Percentiles rank a stretch among this genome's conserved stretches.
Evolutionary conservation across 164 flowering plant genomes (phyloP).

Genomic region (Litsea cubeba): DNA sequence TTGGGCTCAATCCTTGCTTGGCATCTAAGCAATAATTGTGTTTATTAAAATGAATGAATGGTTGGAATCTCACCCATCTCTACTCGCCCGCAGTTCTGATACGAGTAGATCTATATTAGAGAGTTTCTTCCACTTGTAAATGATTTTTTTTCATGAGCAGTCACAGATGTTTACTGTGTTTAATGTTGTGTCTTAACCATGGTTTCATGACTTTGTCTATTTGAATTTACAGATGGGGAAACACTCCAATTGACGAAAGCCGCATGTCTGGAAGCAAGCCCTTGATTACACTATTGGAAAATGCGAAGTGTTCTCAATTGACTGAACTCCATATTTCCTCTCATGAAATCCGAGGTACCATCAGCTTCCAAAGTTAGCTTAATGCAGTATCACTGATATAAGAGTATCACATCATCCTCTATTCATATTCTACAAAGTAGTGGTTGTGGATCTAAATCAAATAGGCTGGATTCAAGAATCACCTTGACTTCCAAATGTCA

Average conservation of each 20-base stretch:
- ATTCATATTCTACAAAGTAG: no score
- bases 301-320: conserved; percentile 47
- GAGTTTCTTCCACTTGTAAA: no score
- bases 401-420: no score
- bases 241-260: conserved; percentile 74
- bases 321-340: conserved; percentile 26
- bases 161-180: neutral
- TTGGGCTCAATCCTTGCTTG: no score
- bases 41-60: no score
- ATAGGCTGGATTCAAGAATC: no score
- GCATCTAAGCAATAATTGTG: no score
- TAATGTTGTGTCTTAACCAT: neutral
- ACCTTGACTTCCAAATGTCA: no score
- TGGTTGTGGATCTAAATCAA: no score
- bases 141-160: neutral
- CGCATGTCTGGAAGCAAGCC: conserved; percentile 57
- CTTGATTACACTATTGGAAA: conserved; percentile 67
- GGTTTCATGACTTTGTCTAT: neutral
- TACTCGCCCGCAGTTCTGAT: no score
- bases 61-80: no score
- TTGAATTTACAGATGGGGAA: conserved; percentile 68
- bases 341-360: conserved; percentile 50
- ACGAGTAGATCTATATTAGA: no score
- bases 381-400: neutral
- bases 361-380: neutral